Base-by-base conservation (phyloP, 345 rosid species). In the Gossypium anomalum region DNA sequence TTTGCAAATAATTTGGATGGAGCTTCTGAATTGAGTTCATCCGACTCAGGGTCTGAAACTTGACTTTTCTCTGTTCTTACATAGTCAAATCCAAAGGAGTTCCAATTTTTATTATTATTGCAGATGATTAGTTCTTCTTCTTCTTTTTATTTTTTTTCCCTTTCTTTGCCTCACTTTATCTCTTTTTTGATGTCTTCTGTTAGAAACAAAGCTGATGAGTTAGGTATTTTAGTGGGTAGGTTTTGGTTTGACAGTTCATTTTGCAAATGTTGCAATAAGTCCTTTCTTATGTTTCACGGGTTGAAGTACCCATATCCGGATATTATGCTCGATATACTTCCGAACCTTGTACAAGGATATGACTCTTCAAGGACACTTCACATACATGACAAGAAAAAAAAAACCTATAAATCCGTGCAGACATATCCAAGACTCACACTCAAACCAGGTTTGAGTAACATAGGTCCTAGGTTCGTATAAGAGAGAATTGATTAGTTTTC, bases 221-320 rank as follows among this genome's bases (percentile, higher is more conserved):
- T 52, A n/a, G 16, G 56, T 52, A 34, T 34, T 4, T 34, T 34
- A 34, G 41, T 55, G 76, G 84, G 72, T 53, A 63, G 84, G 86
- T 78, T 83, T 81, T 78, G 83, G 83, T 34, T 34, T 34, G 82
- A 81, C 69, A 23, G 75, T 74, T 79, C 84, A 84, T 74, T 82
- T 83, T 84, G 90, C 90, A 84, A 79, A 82, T 90, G 82, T 83
- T 81, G 86, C 86, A 87, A 84, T 84, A 86, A 87, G 85, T 78
- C 85, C 78, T 78, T 34, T 34, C 41, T 34, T 34, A 34, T 34
- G 41, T 34, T 34, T 34, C 41, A 4, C 7, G 41, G 41, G 41
- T 34, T 34, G 41, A 4, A 4, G 41, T 34, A 34, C 41, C 41
- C 41, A 34, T 4, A 4, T 34, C 41, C 2, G 41, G 41, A 34